A percentile compares a stretch with the other conserved stretches of the same genome.
phyloP scores from a whole-genome alignment of 1,284 basidiomycete genomes.

The Boletellus deceptivus region DNA sequence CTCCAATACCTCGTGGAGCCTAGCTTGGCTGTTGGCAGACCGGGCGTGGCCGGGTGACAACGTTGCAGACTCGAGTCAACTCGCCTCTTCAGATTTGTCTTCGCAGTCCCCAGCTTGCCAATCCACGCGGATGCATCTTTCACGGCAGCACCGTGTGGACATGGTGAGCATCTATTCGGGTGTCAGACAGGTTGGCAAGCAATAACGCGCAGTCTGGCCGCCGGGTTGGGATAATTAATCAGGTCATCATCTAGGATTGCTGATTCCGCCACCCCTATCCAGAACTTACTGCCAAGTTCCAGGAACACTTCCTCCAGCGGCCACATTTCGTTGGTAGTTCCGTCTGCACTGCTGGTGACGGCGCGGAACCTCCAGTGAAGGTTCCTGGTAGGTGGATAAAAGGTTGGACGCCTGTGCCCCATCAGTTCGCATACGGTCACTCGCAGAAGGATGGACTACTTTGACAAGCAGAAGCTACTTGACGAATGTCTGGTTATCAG shows the following conservation, averaged over 20 bases:
- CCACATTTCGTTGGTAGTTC: background rate
- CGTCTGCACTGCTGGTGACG: too few species aligned
- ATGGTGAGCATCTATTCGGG: background rate
- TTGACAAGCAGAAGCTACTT: background rate
- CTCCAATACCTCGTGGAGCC: slow-evolving; percentile 21
- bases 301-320: background rate
- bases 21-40: slow-evolving; percentile 23
- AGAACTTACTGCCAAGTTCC: too few species aligned
- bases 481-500: background rate
- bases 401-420: background rate
- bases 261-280: too few species aligned
- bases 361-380: too few species aligned
- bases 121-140: background rate
- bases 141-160: background rate
- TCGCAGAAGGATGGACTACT: background rate
- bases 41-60: background rate
- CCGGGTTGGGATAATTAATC: background rate
- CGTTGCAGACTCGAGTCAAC: slow-evolving; percentile 13
- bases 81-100: background rate
- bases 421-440: background rate
- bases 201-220: background rate
- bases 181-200: slow-evolving; percentile 11
- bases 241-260: too few species aligned
- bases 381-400: slow-evolving; percentile 12
- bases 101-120: background rate